Base-by-base conservation (phyloP, 768 basidiomycete species). In the Mycena galopus region DNA sequence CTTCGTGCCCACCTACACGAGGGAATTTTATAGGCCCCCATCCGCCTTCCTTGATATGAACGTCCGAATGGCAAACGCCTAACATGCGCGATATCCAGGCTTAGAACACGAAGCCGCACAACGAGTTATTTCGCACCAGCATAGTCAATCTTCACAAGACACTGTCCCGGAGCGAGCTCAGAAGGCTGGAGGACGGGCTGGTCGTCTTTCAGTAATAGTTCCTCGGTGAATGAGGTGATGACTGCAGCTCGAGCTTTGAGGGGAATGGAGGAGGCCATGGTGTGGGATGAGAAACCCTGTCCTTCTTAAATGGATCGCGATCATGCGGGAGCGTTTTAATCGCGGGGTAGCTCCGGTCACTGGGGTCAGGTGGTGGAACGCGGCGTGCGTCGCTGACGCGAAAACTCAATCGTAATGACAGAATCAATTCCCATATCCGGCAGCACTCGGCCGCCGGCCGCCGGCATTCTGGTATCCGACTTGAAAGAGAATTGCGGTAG, bases 1-100 rank as follows among this genome's bases (percentile, higher is more conserved):
- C 95, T 81, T 95, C 92, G 80, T 95, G 94, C 0, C 95, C 93
- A 16, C 92, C 93, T 62, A 94, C 84, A 42, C 93, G 85, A 1
- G 92, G 92, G 4, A 87, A 78, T 30, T 81, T 85, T 1, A 87
- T 79, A 16, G 85, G 81, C 4, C 87, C 87, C 94, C 94, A 96
- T 75, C 94, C 93, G 27, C 86, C 88, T 33, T 87, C 84, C 77
- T 85, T 87, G 62, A 91, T 86, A 77, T 95, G 94, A 35, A 94
- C 81, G 76, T 95, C 94, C 0, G 92, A 93, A 78, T 94, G 93
- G 78, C 94, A 95, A 30, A 85, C 82, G 9, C 85, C 85, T 76
- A 56, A 23, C 14, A 39, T 4, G 35, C 12, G 35, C 33, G n/a
- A 25, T n/a, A n/a, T n/a, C n/a, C n/a, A 37, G 16, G 21, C 27